phyloP scores from a whole-genome alignment of 805 yeast species.

The Metschnikowia matae region DNA sequence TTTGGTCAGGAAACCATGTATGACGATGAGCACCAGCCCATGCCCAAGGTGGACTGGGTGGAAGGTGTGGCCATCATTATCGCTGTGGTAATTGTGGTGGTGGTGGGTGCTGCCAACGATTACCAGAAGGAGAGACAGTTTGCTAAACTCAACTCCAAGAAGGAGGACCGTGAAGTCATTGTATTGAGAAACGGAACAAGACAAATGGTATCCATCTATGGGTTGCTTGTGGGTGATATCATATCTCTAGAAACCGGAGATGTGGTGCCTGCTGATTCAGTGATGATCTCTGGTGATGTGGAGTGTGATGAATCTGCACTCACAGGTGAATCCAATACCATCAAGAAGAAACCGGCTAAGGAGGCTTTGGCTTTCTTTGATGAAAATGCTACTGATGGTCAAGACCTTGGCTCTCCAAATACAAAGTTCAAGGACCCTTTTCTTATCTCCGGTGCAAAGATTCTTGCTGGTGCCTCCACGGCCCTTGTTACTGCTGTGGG shows the following conservation, averaged over 20 bases:
- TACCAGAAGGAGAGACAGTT: constrained; percentile 95
- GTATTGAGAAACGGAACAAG: constrained; percentile 74
- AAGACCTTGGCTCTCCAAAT: constrained; percentile 40
- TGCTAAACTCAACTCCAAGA: constrained; percentile 79
- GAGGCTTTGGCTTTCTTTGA: constrained; percentile 33
- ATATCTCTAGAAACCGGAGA: constrained; percentile 88
- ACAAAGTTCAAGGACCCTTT: constrained; percentile 64
- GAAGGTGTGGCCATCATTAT: constrained; percentile 97
- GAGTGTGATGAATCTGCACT: constrained; percentile 90
- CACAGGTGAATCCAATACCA: constrained; percentile 90
- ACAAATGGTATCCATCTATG: constrained; percentile 62
- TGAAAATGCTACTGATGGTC: constrained; percentile 22
- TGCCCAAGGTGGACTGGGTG: constrained; percentile 94
- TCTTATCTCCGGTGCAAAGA: constrained; percentile 86
- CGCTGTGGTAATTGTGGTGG: constrained; percentile 84
- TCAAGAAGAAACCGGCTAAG: constrained; percentile 60
- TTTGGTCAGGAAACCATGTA: constrained; percentile 76
- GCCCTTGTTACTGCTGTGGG: constrained; percentile 92
- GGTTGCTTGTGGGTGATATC: constrained; percentile 83
- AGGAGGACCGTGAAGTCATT: constrained; percentile 75
- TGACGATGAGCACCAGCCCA: constrained; percentile 71
- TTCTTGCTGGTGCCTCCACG: constrained; percentile 79
- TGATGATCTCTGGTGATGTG: constrained; percentile 67
- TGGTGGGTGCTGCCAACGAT: constrained; percentile 94
- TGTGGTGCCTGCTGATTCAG: constrained; percentile 83